These are phyloP conservation scores for Monilinia aucupariae DNA, from an alignment of 2,329 filamentous ascomycete species.

Conservation along the genomic window DNA sequence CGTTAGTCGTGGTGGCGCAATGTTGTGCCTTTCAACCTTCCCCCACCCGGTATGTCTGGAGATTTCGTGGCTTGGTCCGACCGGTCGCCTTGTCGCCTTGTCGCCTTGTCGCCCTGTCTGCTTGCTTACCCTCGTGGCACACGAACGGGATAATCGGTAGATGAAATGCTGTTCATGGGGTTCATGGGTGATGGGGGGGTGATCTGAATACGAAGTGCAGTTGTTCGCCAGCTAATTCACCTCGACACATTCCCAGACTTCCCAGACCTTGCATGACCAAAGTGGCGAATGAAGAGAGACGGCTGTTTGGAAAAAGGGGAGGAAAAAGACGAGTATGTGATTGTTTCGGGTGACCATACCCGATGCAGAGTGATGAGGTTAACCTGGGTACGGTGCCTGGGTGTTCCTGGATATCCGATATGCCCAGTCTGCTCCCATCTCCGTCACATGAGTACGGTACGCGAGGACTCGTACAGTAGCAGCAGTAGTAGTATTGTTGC, in stretches of 20 bases:
- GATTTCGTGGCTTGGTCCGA: neutral
- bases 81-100: neutral
- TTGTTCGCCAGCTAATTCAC: neutral
- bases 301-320: fast-evolving
- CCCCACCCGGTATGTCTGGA: neutral
- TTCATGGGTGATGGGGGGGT: neutral
- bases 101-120: neutral
- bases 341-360: neutral
- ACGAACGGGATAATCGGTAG: neutral
- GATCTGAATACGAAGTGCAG: slow-evolving; percentile 3
- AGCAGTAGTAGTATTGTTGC: no score
- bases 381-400: neutral
- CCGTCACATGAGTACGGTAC: no score
- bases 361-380: neutral
- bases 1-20: neutral
- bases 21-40: neutral
- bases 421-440: no score
- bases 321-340: neutral
- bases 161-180: neutral
- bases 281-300: neutral
- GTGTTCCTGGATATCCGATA: neutral
- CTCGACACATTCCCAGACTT: neutral
- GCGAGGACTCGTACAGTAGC: no score
- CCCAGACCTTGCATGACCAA: neutral
- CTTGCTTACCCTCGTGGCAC: slow-evolving; percentile 1